Evolutionary conservation across 139 green algal species (phyloP).

Genomic region (Chlamydomonas applanata): DNA sequence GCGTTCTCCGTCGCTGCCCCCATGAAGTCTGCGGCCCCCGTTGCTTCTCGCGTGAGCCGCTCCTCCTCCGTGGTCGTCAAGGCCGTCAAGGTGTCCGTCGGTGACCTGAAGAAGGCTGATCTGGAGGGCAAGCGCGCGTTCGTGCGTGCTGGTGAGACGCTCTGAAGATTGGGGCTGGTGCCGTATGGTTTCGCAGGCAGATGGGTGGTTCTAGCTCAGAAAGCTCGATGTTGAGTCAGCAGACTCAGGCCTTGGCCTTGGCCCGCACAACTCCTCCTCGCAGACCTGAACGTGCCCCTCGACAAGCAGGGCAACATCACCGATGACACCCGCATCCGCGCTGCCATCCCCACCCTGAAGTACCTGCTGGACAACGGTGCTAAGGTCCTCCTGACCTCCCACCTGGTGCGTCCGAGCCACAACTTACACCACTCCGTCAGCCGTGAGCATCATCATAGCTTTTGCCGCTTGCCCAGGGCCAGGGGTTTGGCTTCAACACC

Average conservation of each 20-base stretch:
- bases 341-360: conserved; percentile 94
- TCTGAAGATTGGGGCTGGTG: conserved; percentile 15
- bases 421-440: too few species aligned
- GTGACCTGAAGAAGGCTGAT: conserved; percentile 88
- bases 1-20: neutral
- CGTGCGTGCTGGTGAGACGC: conserved; percentile 22
- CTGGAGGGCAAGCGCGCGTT: conserved; percentile 88
- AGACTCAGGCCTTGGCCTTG: neutral
- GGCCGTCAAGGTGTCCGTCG: conserved; percentile 83
- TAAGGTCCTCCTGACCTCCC: conserved; percentile 94
- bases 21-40: neutral
- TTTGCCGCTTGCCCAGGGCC: too few species aligned
- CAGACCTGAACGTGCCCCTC: conserved; percentile 98
- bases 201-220: neutral
- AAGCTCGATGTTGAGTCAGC: neutral
- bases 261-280: conserved; percentile 4
- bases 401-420: conserved; percentile 75
- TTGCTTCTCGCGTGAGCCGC: conserved; percentile 1
- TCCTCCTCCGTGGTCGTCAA: conserved; percentile 28
- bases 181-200: neutral
- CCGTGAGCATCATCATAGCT: too few species aligned
- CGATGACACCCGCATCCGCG: conserved; percentile 97
- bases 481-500: neutral
- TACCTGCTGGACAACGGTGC: conserved; percentile 95
- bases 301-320: conserved; percentile 90